Evolutionary conservation across 176 grass and related monocot species (phyloP), one percentile per base, ranked within the genome.

Genomic region (Otatea glauca): DNA sequence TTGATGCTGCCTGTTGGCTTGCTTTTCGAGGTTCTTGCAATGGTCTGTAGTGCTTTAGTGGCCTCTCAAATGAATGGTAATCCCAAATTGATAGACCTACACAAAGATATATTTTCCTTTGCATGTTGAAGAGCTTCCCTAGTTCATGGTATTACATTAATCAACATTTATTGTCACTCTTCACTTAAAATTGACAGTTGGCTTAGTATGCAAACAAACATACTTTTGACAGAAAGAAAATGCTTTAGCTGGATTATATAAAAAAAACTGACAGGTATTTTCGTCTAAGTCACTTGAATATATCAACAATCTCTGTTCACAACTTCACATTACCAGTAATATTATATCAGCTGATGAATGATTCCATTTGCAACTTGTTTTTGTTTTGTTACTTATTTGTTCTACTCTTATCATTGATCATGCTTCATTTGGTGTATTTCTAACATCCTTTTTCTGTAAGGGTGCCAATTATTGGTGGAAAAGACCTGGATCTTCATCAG

Each of bases 381-480:
- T 61, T 74, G 17, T 50, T 75, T 55, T 72, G 21, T 67, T 68
- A 25, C 63, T 81, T 70, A 63, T 51, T 60, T 59, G 14, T n/a
- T 42, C 7, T 60, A 60, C 14, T 74, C 39, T 75, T 69, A 47
- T 82, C 54, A 76, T 70, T 70, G 74, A 17, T 1, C 8, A 34
- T 83, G 4, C 11, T 81, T 67, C 62, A 38, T 77, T 35, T 73
- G 37, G 67, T 84, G 69, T 53, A 58, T 65, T n/a, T 84, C 25
- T 78, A 61, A 83, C 68, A 74, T 39, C 50, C 14, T 17, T 74
- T 84, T 50, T 34, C 4, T 42, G 20, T 55, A 69, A 99, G 97
- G 93, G 84, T 99, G 62, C 97, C 97, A 79, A 89, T 94, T 76
- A 92, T 99, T 69, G 97, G 97, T 81, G 97, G 97, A 86, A 99